Evolutionary conservation across 148 eudicot genomes (phyloP), one percentile per base, ranked within the genome.

Genomic region (Heliamphora exappendiculata): DNA sequence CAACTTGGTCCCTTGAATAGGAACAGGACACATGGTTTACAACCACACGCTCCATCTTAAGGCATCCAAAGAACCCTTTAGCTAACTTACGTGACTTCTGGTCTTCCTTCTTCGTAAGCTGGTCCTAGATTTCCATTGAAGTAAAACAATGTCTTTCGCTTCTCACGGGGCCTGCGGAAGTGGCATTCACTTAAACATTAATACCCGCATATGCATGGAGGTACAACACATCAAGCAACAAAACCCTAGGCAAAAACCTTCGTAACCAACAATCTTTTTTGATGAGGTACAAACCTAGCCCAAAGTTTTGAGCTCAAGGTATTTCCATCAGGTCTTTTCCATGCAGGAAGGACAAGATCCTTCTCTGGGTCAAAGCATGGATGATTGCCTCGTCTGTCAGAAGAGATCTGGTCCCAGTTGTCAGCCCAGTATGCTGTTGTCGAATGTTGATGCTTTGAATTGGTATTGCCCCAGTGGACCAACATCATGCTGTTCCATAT

Each of bases 401-500:
- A 70, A 65, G 96, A 85, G 72, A 95, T 89, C 0, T 2, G 50
- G 78, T 89, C 90, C 98, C 97, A 95, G 83, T 89, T 86, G 81
- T 95, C 98, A 33, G 85, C 87, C 91, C 94, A 85, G 70, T 95
- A 95, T 41, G 98, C 97, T 42, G 97, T 95, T 31, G 98, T 95
- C 54, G 98, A 95, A 81, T 86, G 80, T n/a, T 86, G 91, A 82
- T 95, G 94, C 84, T 91, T 95, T 16, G 91, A 84, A 82, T 95
- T 95, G 71, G 97, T 90, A 81, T 95, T 95, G 47, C 98, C 98
- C 98, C 98, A 92, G 67, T 95, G 98, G 67, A 95, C 98, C 83
- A 95, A 86, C 98, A 95, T 95, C 92, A 91, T 95, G 80, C 98
- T 91, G 84, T 82, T 95, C 98, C 98, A 95, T 76, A 95, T 92